Evolutionary conservation across 2,329 filamentous ascomycete genomes (phyloP), one percentile per base, ranked within the genome.

Genomic region (Hypoxylon sp.): DNA sequence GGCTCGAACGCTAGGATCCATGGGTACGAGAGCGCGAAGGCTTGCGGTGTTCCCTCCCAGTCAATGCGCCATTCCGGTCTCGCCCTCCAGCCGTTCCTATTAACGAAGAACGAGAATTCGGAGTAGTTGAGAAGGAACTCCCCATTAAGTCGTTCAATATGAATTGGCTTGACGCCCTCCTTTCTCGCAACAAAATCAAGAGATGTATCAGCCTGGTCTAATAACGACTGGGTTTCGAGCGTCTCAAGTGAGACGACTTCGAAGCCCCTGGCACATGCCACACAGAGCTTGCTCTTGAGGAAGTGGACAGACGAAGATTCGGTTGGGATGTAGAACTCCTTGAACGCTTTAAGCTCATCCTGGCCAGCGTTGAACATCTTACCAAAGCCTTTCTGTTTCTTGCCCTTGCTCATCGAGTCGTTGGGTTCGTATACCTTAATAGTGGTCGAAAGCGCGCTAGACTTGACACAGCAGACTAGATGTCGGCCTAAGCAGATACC

Each of bases 351-450:
- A 69, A 99, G 87, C 73, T 97, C 93, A 78, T 99, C 96, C 78
- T 97, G 94, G 7, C 94, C 93, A 54, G 84, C 90, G 67, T 93
- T 93, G 81, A 99, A 95, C 90, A 99, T 97, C 82, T 96, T 97
- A 71, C 92, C 91, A 65, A 99, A 90, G 16, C 96, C 95, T 74
- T 94, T 96, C 77, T 97, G 96, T 83, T 96, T 97, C 83, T 96
- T 96, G 63, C 92, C 93, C 82, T 94, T 96, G 58, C 91, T 91
- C 85, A 97, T 91, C 67, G 93, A 91, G 77, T 98, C 96, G 81
- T 97, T 97, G 0, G 96, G 96, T 81, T 99, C 95, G 80, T 93
- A 98, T n/a, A 98, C 96, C 81, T 98, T 98, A 83, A 99, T 97
- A 1, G 95, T 98, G 12, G 93, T 97, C 55, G 93, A 97, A 30